A percentile compares a stretch with the other conserved stretches of the same genome.
These are phyloP conservation scores for Lentinula boryana DNA, from an alignment of 768 basidiomycete genomes.

Conservation along the genomic window DNA sequence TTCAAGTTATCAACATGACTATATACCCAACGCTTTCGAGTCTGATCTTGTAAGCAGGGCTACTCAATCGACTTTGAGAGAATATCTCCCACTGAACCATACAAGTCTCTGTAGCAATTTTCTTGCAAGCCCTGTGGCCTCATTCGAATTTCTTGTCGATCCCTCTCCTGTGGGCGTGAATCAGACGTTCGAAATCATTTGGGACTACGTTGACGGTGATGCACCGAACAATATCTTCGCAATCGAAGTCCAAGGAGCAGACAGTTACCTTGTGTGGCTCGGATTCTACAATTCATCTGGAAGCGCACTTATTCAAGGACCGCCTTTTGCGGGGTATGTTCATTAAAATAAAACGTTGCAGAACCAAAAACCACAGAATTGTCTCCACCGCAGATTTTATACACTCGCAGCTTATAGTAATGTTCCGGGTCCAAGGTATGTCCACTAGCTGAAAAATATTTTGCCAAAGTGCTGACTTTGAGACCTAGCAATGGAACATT, in stretches of 20 bases:
- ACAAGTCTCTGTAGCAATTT: background rate
- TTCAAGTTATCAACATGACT: background rate
- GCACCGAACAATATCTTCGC: background rate
- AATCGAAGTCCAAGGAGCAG: background rate
- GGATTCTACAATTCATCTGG: conserved; percentile 1
- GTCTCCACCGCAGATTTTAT: background rate
- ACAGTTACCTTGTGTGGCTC: background rate
- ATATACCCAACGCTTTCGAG: background rate
- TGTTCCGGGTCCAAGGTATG: background rate
- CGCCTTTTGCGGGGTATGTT: background rate
- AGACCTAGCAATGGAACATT: background rate
- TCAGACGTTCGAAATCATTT: background rate
- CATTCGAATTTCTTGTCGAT: background rate
- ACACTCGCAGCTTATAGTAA: conserved; percentile 2
- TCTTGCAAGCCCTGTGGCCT: background rate
- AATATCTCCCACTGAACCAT: background rate
- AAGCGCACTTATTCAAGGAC: background rate
- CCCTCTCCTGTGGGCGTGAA: background rate
- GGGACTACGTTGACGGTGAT: background rate
- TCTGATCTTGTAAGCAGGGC: background rate
- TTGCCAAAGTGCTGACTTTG: background rate
- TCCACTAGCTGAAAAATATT: background rate
- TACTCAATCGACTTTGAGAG: background rate
- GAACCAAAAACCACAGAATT: no score
- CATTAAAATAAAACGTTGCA: background rate